Percentiles rank a stretch among this genome's conserved stretches.
Evolutionary conservation across 805 yeast genomes (phyloP).

Genomic region (Wickerhamiella musiphila): DNA sequence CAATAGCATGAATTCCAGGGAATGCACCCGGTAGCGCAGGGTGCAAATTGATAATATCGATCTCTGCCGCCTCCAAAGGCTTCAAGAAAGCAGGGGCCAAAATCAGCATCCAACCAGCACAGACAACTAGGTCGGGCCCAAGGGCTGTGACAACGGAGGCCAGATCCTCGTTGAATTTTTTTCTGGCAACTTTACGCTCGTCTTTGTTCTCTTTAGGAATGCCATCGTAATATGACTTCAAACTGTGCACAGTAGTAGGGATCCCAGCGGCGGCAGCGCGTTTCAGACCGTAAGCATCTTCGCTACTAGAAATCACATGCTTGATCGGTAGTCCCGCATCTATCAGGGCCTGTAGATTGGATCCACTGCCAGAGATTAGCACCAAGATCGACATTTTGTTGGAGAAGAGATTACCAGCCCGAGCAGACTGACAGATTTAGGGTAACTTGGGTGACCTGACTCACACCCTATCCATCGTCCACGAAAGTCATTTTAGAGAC

Average conservation of each 20-base stretch:
- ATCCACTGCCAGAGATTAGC: conserved; percentile 84
- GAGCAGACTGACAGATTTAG: neutral
- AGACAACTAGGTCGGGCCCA: conserved; percentile 73
- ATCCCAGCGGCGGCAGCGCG: conserved; percentile 59
- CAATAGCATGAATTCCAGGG: conserved; percentile 95
- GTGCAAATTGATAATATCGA: conserved; percentile 81
- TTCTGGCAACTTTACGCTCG: conserved; percentile 44
- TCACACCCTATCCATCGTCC: too few species aligned
- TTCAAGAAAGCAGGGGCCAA: conserved; percentile 58
- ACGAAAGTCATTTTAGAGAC: too few species aligned
- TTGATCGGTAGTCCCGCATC: conserved; percentile 51
- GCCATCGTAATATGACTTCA: conserved; percentile 57
- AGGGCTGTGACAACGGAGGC: conserved; percentile 42
- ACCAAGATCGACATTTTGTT: conserved; percentile 35
- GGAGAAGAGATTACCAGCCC: too few species aligned
- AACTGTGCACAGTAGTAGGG: conserved; percentile 50
- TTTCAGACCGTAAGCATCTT: conserved; percentile 71
- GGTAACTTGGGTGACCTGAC: too few species aligned
- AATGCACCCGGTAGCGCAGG: conserved; percentile 96
- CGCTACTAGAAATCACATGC: conserved; percentile 70
- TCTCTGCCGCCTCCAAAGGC: conserved; percentile 39
- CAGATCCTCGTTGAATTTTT: conserved; percentile 58
- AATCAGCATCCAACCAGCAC: conserved; percentile 98
- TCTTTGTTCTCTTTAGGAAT: conserved; percentile 50
- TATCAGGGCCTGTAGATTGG: conserved; percentile 88